Evolutionary conservation across 2,329 filamentous ascomycete species (phyloP).

Genomic region (Teratosphaeria destructans): DNA sequence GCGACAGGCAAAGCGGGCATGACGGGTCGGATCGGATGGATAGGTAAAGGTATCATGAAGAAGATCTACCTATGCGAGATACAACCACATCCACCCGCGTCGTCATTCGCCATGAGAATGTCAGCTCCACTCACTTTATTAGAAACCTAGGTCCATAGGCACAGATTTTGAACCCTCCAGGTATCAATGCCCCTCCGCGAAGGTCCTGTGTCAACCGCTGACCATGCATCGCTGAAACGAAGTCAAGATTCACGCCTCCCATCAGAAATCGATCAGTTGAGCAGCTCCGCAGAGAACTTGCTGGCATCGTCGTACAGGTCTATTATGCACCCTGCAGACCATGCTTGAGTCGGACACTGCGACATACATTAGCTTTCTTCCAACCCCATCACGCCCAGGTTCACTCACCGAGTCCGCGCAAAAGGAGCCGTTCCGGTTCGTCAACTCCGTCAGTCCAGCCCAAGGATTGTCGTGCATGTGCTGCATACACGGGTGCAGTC

Average conservation of each 20-base stretch:
- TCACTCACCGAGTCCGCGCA: slow-evolving; percentile 75
- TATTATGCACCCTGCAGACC: slow-evolving; percentile 89
- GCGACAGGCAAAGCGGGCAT: too few relatives aligned
- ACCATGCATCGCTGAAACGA: too few relatives aligned
- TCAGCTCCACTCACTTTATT: too few relatives aligned
- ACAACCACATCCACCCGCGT: too few relatives aligned
- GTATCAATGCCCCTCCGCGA: too few relatives aligned
- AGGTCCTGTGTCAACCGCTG: too few relatives aligned
- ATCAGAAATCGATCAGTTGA: not conserved
- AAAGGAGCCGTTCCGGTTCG: slow-evolving; percentile 74
- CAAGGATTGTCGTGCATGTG: slow-evolving; percentile 71
- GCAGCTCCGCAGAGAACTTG: slow-evolving; percentile 9
- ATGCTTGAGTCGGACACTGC: slow-evolving; percentile 86
- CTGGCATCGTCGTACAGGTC: slow-evolving; percentile 88
- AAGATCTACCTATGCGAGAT: too few relatives aligned
- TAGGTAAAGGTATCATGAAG: too few relatives aligned
- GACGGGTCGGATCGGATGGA: too few relatives aligned
- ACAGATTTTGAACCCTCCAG: too few relatives aligned
- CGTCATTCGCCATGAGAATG: too few relatives aligned
- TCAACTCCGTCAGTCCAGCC: slow-evolving; percentile 88
- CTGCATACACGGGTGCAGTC: slow-evolving; percentile 73
- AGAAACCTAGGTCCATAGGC: too few relatives aligned
- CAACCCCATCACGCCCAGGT: not conserved
- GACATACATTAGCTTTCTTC: not conserved
- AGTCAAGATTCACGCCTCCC: not conserved